These are phyloP conservation scores for Melaleuca alternifolia DNA, from an alignment of 345 rosid genomes.

Conservation along the genomic window DNA sequence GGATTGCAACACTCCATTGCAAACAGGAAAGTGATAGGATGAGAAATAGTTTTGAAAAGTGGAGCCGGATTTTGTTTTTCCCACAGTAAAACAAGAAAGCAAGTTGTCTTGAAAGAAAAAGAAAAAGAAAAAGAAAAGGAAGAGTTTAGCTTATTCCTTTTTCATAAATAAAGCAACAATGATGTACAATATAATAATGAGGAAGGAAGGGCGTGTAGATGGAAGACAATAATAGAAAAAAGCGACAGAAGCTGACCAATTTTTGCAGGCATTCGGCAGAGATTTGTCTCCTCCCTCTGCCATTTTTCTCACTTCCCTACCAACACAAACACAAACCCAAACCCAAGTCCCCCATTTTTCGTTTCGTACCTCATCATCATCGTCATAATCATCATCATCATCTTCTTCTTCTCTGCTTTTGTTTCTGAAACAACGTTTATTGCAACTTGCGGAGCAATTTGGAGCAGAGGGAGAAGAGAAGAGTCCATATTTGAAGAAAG, in stretches of 20 bases:
- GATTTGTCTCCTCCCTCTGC: constrained; percentile 3
- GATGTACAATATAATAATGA: neutral
- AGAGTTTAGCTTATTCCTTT: neutral
- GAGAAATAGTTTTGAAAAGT: neutral
- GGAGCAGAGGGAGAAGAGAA: neutral
- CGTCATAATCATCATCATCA: neutral
- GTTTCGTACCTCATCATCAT: neutral
- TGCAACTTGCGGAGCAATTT: neutral
- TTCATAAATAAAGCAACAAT: neutral
- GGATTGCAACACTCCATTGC: neutral
- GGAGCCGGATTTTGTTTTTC: neutral
- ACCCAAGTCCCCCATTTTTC: neutral
- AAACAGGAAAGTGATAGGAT: neutral
- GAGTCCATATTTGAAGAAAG: neutral
- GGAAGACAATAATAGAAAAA: neutral
- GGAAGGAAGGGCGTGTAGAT: neutral
- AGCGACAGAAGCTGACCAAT: constrained; percentile 7
- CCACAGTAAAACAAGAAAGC: neutral
- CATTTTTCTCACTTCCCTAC: neutral
- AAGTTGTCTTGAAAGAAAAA: neutral
- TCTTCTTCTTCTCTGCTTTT: neutral
- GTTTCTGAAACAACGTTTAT: neutral
- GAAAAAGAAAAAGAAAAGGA: neutral
- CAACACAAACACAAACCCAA: neutral
- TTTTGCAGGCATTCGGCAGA: constrained; percentile 11